Percentiles rank a stretch among this genome's conserved stretches.
Conservation (phyloP, 23 red algal genomes). For the Agarophyton chilense region DNA sequence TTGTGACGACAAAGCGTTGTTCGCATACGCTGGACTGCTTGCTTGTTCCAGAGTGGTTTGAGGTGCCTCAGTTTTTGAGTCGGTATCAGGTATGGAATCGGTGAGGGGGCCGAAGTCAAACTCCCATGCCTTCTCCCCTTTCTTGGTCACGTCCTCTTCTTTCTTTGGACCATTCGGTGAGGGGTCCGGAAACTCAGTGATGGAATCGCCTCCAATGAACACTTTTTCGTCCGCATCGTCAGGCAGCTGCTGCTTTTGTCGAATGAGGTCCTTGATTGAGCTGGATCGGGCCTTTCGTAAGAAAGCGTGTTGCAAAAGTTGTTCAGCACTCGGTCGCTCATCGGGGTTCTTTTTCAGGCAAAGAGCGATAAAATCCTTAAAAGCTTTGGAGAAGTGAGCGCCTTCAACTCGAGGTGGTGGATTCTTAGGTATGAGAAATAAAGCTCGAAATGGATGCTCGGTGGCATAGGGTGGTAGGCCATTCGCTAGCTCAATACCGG, state of each 20-base stretch:
- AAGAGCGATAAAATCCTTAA: conserved; percentile 68
- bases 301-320: conserved; percentile 74
- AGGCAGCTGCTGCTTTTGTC: conserved; percentile 26
- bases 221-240: conserved; percentile 3
- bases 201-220: conserved; percentile 20
- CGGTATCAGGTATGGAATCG: conserved; percentile 4
- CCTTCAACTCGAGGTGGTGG: conserved; percentile 88
- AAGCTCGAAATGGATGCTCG: conserved; percentile 91
- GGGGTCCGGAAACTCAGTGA: conserved; percentile 17
- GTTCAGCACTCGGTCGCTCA: conserved; percentile 65
- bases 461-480: conserved; percentile 88
- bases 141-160: not conserved
- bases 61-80: not conserved
- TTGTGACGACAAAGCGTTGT: too few relatives aligned
- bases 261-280: conserved; percentile 49
- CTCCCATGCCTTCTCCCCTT: conserved; percentile 18
- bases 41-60: not conserved
- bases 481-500: conserved; percentile 81
- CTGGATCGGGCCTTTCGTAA: conserved; percentile 57
- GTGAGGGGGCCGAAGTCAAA: conserved; percentile 56
- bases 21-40: too few relatives aligned
- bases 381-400: conserved; percentile 59
- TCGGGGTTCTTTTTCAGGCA: conserved; percentile 81
- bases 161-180: not conserved
- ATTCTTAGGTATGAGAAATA: conserved; percentile 91